phyloP scores from a whole-genome alignment of 495 filamentous ascomycete genomes.

The Melanomma pulvis-pyrius region DNA sequence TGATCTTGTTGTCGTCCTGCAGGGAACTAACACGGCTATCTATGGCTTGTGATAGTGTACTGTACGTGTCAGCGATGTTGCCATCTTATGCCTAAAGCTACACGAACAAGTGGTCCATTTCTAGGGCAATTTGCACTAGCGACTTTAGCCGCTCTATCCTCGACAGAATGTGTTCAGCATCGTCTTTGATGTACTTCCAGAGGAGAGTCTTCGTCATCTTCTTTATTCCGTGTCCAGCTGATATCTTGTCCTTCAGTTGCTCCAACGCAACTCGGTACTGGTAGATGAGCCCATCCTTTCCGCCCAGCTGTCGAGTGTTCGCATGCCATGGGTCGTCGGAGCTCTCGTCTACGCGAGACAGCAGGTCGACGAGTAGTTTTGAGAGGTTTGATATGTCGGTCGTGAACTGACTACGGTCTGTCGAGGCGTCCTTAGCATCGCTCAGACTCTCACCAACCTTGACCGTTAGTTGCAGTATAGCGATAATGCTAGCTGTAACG shows the following conservation, averaged over 20 bases:
- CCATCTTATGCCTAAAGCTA: background rate
- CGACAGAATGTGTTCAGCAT: constrained; percentile 33
- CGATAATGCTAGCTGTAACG: constrained; percentile 41
- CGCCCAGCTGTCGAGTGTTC: constrained; percentile 29
- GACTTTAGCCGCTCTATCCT: constrained; percentile 44
- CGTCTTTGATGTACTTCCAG: constrained; percentile 45
- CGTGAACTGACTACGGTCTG: constrained; percentile 35
- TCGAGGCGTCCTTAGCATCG: constrained; percentile 41
- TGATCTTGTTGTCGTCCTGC: background rate
- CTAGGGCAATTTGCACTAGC: constrained; percentile 33
- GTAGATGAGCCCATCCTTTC: constrained; percentile 38
- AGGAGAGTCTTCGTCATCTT: constrained; percentile 28
- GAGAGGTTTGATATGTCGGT: constrained; percentile 37
- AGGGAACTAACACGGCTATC: background rate
- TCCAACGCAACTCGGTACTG: constrained; percentile 39
- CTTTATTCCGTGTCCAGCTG: constrained; percentile 16
- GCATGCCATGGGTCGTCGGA: constrained; percentile 28
- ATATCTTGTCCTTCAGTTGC: constrained; percentile 31
- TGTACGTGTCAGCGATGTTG: background rate
- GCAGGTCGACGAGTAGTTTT: constrained; percentile 38
- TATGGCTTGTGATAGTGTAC: constrained; percentile 21
- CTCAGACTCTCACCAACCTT: constrained; percentile 40
- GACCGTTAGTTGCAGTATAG: constrained; percentile 37
- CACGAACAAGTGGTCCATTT: constrained; percentile 44
- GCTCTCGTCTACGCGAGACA: constrained; percentile 35